These are phyloP conservation scores for Ustilago hordei DNA, from an alignment of 1,284 basidiomycete genomes.

Conservation along the genomic window DNA sequence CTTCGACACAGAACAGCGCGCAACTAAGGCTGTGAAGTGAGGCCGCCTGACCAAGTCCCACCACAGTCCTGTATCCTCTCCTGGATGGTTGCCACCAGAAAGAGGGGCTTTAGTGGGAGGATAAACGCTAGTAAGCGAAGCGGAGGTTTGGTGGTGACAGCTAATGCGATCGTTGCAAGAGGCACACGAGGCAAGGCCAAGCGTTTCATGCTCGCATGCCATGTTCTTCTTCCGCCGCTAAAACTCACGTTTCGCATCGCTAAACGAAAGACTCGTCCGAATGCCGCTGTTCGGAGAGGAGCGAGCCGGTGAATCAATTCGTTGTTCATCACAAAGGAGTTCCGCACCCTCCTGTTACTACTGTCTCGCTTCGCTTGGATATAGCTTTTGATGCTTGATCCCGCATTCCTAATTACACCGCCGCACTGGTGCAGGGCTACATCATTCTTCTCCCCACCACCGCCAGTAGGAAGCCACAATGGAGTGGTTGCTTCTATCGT, in stretches of 20 bases:
- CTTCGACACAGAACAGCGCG: background rate
- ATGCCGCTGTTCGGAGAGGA: background rate
- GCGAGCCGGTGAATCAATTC: background rate
- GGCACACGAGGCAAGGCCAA: conserved; percentile 2
- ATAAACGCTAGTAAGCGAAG: background rate
- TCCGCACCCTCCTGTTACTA: background rate
- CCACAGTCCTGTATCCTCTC: no score
- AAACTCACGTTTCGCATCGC: background rate
- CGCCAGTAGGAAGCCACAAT: background rate
- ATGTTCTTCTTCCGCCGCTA: background rate
- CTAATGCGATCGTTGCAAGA: background rate
- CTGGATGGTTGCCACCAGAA: background rate
- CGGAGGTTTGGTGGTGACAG: background rate
- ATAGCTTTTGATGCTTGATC: background rate
- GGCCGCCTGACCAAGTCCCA: no score
- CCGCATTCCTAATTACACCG: background rate
- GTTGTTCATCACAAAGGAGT: background rate
- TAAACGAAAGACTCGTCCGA: background rate
- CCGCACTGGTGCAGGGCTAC: background rate
- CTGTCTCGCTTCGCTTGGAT: background rate
- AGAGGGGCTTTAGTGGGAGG: background rate
- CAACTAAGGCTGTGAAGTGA: background rate
- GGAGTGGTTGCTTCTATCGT: background rate
- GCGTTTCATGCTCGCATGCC: conserved; percentile 10
- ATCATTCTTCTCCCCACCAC: conserved; percentile 1